Percentiles rank a stretch among this genome's conserved stretches.
phyloP scores from a whole-genome alignment of 495 filamentous ascomycete species.

The Xylaria bambusicola region DNA sequence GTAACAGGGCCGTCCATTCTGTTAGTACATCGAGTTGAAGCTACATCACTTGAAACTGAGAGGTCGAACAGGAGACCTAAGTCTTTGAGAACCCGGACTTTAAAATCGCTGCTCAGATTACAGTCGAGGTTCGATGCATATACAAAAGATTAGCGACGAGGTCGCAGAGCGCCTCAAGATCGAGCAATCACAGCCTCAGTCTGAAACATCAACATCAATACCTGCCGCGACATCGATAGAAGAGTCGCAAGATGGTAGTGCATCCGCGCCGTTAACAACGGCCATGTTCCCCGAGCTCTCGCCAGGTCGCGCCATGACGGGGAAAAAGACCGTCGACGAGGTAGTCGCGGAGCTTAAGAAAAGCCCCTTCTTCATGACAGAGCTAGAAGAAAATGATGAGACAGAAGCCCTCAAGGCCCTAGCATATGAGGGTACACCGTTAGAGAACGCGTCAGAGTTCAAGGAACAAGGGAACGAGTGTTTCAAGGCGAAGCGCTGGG shows the following conservation, averaged over 20 bases:
- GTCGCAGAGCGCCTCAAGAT: conserved; percentile 36
- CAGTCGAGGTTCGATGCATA: conserved; percentile 30
- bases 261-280: conserved; percentile 4
- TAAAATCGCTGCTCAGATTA: too few relatives aligned
- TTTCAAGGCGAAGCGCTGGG: conserved; percentile 71
- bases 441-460: conserved; percentile 76
- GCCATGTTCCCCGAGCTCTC: conserved; percentile 51
- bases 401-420: conserved; percentile 86
- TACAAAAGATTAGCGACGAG: conserved; percentile 38
- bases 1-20: too few relatives aligned
- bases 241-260: conserved; percentile 18
- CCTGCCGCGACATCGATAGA: conserved; percentile 11
- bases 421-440: conserved; percentile 86
- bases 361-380: conserved; percentile 93
- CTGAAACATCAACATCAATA: conserved; percentile 37
- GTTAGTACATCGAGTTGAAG: too few relatives aligned
- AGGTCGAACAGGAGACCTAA: too few relatives aligned
- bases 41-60: too few relatives aligned
- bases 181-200: conserved; percentile 18
- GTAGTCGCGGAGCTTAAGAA: conserved; percentile 74
- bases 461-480: conserved; percentile 89
- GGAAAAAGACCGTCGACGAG: conserved; percentile 67
- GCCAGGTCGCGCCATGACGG: conserved; percentile 59
- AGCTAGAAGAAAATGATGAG: conserved; percentile 78
- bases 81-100: too few relatives aligned